Conservation (phyloP, 75 land plant genomes). For the Pinus tabuliformis region DNA sequence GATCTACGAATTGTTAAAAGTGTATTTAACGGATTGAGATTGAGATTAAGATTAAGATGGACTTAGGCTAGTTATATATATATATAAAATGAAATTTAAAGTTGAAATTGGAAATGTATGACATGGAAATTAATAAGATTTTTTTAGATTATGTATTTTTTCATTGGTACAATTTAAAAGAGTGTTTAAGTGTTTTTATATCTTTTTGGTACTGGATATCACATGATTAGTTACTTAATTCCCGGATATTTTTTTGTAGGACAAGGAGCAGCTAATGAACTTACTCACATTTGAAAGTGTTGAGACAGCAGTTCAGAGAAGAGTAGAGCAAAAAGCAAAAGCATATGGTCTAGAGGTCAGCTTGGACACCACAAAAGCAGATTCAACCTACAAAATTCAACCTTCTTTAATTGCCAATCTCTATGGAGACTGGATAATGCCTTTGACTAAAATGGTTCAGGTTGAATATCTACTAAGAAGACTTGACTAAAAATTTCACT, state of each 20-base stretch:
- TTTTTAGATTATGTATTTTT: background rate
- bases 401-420: conserved; percentile 74
- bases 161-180: background rate
- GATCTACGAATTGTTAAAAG: too few species aligned
- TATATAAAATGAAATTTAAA: too few species aligned
- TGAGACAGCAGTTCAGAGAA: conserved; percentile 59
- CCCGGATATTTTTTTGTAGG: conserved; percentile 48
- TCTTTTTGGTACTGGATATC: background rate
- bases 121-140: background rate
- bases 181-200: background rate
- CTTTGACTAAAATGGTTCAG: conserved; percentile 93
- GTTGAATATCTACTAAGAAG: conserved; percentile 82
- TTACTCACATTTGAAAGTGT: conserved; percentile 78
- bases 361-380: conserved; percentile 13
- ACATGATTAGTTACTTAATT: background rate
- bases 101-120: background rate
- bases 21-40: too few species aligned
- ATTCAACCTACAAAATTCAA: conserved; percentile 56
- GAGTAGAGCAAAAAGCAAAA: conserved; percentile 84
- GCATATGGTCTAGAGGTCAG: conserved; percentile 62
- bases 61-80: too few species aligned
- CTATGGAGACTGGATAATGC: conserved; percentile 96
- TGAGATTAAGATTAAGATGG: too few species aligned
- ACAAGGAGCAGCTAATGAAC: conserved; percentile 63
- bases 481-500: conserved; percentile 45